Evolutionary conservation across 1,284 basidiomycete genomes (phyloP).

Genomic region (Ceratobasidium sp.): DNA sequence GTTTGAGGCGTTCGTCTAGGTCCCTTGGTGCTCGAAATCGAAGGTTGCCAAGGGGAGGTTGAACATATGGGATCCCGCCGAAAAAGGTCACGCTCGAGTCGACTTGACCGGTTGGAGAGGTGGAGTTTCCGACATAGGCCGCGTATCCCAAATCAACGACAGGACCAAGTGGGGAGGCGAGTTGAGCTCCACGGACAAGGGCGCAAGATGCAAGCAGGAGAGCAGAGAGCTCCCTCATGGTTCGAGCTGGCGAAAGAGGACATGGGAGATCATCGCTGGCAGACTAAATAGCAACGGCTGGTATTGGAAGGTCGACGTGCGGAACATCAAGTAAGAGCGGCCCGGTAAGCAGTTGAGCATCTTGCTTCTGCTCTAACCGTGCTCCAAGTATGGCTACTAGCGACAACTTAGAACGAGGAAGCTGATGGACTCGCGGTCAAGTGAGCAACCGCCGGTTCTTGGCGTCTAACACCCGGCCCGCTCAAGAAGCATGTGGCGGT

Average conservation of each 20-base stretch:
- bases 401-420: not conserved
- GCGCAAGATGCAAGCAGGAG: not conserved
- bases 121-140: constrained; percentile 54
- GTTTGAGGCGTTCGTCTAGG: constrained; percentile 45
- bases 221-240: not conserved
- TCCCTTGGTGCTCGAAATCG: constrained; percentile 54
- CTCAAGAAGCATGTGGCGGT: not conserved
- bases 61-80: constrained; percentile 57
- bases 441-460: not conserved
- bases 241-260: not conserved
- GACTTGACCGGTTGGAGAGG: constrained; percentile 26
- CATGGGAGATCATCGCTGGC: not conserved
- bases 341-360: not conserved
- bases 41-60: constrained; percentile 50
- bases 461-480: not conserved
- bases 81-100: constrained; percentile 64
- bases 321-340: not conserved
- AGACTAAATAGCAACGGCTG: not conserved
- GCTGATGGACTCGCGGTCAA: not conserved
- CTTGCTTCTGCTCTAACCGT: not conserved
- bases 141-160: constrained; percentile 46
- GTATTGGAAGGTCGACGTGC: not conserved
- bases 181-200: not conserved
- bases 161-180: constrained; percentile 25
- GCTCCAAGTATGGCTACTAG: not conserved